phyloP scores from a whole-genome alignment of 2,329 filamentous ascomycete genomes.

The Stromatinia cepivora region DNA sequence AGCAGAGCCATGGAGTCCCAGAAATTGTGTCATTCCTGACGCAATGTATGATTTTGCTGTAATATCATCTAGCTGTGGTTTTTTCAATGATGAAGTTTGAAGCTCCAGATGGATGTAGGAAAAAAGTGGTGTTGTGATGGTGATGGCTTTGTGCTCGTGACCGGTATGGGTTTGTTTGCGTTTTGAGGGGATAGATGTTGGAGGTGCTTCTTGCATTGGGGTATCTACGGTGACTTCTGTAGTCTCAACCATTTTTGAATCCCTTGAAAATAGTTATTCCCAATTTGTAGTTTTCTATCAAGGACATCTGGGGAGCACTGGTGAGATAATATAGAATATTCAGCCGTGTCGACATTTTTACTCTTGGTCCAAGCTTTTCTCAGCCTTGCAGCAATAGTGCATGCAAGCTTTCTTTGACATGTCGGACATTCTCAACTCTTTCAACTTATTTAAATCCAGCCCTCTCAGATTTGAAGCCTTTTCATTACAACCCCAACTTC shows the following conservation, averaged over 20 bases:
- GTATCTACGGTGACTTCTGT: background rate
- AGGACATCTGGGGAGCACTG: background rate
- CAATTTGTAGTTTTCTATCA: background rate
- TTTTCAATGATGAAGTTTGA: conserved; percentile 40
- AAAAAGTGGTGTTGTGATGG: conserved; percentile 53
- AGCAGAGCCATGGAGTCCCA: conserved; percentile 66
- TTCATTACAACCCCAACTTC: background rate
- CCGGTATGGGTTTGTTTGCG: conserved; percentile 19
- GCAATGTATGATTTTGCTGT: conserved; percentile 64
- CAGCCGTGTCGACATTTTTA: conserved; percentile 17
- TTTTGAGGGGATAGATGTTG: conserved; percentile 3
- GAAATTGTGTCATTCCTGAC: conserved; percentile 64
- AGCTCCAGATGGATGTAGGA: conserved; percentile 59
- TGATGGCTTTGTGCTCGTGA: conserved; percentile 53
- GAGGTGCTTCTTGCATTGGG: conserved; percentile 14
- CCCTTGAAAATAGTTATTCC: background rate
- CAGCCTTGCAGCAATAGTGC: conserved; percentile 11
- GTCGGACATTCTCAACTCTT: background rate
- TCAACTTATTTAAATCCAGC: conserved; percentile 1
- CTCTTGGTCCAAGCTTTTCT: conserved; percentile 15
- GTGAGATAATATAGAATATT: background rate
- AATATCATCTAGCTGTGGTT: conserved; percentile 55
- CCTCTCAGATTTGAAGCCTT: conserved; percentile 1
- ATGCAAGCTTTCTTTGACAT: conserved; percentile 17
- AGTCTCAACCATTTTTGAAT: background rate